Percentiles rank a stretch among this genome's conserved stretches.
phyloP scores from a whole-genome alignment of 176 grass and related monocot species.

The Zoysia japonica region DNA sequence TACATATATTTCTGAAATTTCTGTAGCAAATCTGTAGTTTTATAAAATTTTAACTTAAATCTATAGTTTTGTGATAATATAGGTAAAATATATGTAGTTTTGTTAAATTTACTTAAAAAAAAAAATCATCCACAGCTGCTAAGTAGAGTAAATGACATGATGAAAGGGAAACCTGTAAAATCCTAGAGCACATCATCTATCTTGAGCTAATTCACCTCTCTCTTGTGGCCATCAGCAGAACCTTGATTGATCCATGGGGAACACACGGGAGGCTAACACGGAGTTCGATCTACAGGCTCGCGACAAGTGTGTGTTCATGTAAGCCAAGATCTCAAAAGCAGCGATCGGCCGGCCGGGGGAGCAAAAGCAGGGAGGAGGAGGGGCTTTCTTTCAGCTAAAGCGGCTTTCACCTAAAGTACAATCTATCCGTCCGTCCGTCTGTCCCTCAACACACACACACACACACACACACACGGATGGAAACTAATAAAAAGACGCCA shows the following conservation, averaged over 20 bases:
- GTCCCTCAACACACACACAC: slow-evolving; percentile 18
- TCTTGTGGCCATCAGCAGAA: neutral
- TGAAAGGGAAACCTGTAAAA: neutral
- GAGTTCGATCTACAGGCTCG: slow-evolving; percentile 3
- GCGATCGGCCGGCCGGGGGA: neutral
- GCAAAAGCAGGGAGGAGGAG: slow-evolving; percentile 32
- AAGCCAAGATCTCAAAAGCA: slow-evolving; percentile 61
- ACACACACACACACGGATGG: neutral
- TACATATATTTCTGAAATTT: too few relatives aligned
- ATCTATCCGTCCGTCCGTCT: slow-evolving; percentile 6
- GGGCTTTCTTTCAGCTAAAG: slow-evolving; percentile 57
- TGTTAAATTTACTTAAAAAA: too few relatives aligned
- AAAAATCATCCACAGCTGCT: too few relatives aligned
- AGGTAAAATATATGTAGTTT: too few relatives aligned
- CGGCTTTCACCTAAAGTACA: slow-evolving; percentile 60
- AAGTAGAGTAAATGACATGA: neutral
- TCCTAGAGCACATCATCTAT: neutral
- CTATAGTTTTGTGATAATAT: too few relatives aligned
- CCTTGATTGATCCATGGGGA: slow-evolving; percentile 5
- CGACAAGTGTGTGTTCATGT: slow-evolving; percentile 49
- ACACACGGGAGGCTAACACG: slow-evolving; percentile 14
- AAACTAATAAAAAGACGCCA: slow-evolving; percentile 37
- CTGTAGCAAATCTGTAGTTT: too few relatives aligned
- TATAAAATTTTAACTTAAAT: too few relatives aligned
- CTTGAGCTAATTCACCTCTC: neutral